These are phyloP conservation scores for Termitomyces sp. DNA, from an alignment of 768 basidiomycete species.

Conservation along the genomic window DNA sequence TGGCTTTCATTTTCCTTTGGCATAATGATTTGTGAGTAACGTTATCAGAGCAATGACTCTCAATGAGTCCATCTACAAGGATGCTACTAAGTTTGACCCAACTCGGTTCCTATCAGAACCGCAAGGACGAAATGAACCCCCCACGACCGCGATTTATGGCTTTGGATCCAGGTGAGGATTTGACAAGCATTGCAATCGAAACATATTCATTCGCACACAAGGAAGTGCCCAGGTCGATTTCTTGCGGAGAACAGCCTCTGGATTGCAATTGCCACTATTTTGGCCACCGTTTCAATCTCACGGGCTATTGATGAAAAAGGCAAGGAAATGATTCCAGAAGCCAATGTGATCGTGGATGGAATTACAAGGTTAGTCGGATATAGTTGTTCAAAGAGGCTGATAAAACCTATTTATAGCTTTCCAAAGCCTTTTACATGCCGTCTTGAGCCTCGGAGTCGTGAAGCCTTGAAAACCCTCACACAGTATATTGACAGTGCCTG, in stretches of 20 bases:
- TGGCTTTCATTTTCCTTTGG: neutral
- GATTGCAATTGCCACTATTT: conserved; percentile 15
- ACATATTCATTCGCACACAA: neutral
- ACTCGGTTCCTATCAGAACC: conserved; percentile 30
- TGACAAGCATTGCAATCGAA: neutral
- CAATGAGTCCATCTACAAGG: conserved; percentile 30
- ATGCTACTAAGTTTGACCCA: conserved; percentile 36
- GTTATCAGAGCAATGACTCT: conserved; percentile 33
- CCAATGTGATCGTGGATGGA: neutral
- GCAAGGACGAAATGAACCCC: conserved; percentile 6
- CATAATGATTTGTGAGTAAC: neutral
- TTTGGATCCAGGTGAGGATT: conserved; percentile 19
- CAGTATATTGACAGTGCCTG: too few relatives aligned
- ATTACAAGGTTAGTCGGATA: too few relatives aligned
- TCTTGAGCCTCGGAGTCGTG: too few relatives aligned
- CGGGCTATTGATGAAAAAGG: conserved; percentile 30
- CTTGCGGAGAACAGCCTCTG: conserved; percentile 39
- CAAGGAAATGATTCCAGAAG: conserved; percentile 27
- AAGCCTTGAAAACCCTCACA: too few relatives aligned
- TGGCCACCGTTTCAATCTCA: conserved; percentile 28
- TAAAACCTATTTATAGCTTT: too few relatives aligned
- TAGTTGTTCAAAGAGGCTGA: too few relatives aligned
- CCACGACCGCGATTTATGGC: conserved; percentile 14
- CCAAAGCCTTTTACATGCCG: too few relatives aligned
- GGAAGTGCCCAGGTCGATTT: conserved; percentile 35